Percentiles rank a stretch among this genome's conserved stretches.
Conservation (phyloP, 805 yeast genomes). For the Tetrapisispora fleetii region DNA sequence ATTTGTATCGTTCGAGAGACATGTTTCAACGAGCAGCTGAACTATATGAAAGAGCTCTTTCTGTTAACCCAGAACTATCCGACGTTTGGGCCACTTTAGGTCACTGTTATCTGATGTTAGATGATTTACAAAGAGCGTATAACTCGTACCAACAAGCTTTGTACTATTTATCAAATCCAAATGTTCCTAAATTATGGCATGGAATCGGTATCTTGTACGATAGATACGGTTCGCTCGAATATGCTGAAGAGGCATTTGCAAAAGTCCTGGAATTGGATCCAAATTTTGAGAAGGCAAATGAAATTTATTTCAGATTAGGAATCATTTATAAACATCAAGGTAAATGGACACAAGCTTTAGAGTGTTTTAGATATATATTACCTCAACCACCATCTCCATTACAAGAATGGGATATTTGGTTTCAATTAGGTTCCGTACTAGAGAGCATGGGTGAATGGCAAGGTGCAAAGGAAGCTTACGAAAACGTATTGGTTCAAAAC, state of each 20-base stretch:
- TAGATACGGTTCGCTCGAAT: slow-evolving; percentile 89
- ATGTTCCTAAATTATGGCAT: slow-evolving; percentile 96
- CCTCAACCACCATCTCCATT: slow-evolving; percentile 90
- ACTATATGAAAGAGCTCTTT: slow-evolving; percentile 76
- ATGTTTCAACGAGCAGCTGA: slow-evolving; percentile 93
- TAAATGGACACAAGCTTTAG: slow-evolving; percentile 76
- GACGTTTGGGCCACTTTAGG: slow-evolving; percentile 97
- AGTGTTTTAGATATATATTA: slow-evolving; percentile 88
- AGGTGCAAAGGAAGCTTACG: slow-evolving; percentile 92
- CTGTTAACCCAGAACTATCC: slow-evolving; percentile 76
- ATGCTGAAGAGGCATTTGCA: slow-evolving; percentile 97
- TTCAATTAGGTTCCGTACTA: slow-evolving; percentile 91
- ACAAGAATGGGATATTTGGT: slow-evolving; percentile 97
- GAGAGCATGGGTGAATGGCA: slow-evolving; percentile 89
- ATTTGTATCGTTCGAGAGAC: slow-evolving; percentile 78
- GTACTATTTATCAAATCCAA: slow-evolving; percentile 81
- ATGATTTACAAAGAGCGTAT: slow-evolving; percentile 90
- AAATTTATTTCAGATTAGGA: slow-evolving; percentile 91
- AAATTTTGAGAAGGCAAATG: slow-evolving; percentile 90
- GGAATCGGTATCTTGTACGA: slow-evolving; percentile 96
- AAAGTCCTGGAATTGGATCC: slow-evolving; percentile 94
- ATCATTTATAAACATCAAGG: slow-evolving; percentile 93
- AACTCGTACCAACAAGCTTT: slow-evolving; percentile 95
- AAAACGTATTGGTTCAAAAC: slow-evolving; percentile 77
- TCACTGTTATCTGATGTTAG: slow-evolving; percentile 93